These are phyloP conservation scores for Ajuga chamaepitys DNA, from an alignment of 257 asterid species.

Conservation along the genomic window DNA sequence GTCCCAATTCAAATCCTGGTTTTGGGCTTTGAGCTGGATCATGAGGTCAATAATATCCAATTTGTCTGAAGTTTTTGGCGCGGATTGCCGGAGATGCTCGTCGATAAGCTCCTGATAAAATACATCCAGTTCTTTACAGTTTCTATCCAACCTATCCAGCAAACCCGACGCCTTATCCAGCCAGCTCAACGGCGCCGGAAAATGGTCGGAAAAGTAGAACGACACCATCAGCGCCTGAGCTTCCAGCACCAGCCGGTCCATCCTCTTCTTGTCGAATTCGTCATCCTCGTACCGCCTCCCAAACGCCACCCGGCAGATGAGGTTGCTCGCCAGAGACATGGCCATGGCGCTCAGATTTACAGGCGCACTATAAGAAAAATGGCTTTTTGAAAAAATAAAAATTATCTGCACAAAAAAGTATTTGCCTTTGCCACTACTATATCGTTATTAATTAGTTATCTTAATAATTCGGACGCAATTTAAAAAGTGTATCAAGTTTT, in stretches of 20 bases:
- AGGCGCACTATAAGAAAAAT: too few species aligned
- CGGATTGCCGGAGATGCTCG: constrained; percentile 22
- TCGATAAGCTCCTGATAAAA: constrained; percentile 31
- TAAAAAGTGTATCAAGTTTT: too few species aligned
- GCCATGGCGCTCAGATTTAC: constrained; percentile 12
- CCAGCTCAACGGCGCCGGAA: constrained; percentile 29
- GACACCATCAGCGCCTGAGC: constrained; percentile 33
- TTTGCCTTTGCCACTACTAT: too few species aligned
- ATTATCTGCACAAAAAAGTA: too few species aligned
- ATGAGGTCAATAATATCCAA: constrained; percentile 39
- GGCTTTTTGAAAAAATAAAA: too few species aligned
- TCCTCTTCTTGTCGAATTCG: constrained; percentile 20
- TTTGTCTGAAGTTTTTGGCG: not conserved
- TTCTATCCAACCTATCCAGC: not conserved
- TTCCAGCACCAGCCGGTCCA: constrained; percentile 22
- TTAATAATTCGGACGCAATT: too few species aligned
- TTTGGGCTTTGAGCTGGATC: constrained; percentile 20
- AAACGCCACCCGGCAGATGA: constrained; percentile 30
- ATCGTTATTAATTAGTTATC: too few species aligned
- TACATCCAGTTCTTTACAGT: constrained; percentile 22
- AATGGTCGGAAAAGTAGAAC: constrained; percentile 25
- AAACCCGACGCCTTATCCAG: constrained; percentile 27
- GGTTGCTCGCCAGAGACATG: constrained; percentile 28
- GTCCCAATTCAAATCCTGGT: constrained; percentile 18
- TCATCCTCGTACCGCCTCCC: constrained; percentile 29